phyloP scores from a whole-genome alignment of 805 yeast genomes.

The Jamesozyma piceae region DNA sequence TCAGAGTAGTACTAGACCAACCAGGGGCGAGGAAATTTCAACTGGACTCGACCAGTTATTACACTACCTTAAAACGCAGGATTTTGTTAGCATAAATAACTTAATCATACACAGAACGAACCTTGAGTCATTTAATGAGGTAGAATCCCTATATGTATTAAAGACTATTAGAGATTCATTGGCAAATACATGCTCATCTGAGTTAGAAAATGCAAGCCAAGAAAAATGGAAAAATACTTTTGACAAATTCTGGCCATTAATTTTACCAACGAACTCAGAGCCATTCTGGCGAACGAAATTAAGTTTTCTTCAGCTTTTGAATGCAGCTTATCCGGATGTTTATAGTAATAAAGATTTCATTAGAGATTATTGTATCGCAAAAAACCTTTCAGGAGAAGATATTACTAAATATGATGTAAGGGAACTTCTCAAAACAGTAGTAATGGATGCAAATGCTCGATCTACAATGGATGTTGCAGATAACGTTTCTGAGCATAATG shows the following conservation, averaged over 20 bases:
- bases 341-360: conserved; percentile 9
- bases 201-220: neutral
- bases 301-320: conserved; percentile 13
- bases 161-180: neutral
- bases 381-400: conserved; percentile 12
- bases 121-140: too few species aligned
- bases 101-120: too few species aligned
- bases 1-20: neutral
- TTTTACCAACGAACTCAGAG: conserved; percentile 7
- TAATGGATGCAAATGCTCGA: neutral
- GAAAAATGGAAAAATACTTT: conserved; percentile 13
- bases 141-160: neutral
- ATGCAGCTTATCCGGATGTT: conserved; percentile 7
- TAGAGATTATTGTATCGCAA: conserved; percentile 16
- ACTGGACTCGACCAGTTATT: neutral
- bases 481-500: neutral
- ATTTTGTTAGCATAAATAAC: conserved; percentile 9
- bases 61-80: conserved; percentile 2
- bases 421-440: conserved; percentile 11
- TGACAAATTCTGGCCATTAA: conserved; percentile 20
- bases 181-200: neutral
- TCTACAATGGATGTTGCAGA: too few species aligned
- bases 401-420: conserved; percentile 14
- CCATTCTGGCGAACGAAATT: conserved; percentile 18
- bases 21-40: neutral